Base-by-base conservation (phyloP, 306 rosid species). In the Castanopsis chinensis region DNA sequence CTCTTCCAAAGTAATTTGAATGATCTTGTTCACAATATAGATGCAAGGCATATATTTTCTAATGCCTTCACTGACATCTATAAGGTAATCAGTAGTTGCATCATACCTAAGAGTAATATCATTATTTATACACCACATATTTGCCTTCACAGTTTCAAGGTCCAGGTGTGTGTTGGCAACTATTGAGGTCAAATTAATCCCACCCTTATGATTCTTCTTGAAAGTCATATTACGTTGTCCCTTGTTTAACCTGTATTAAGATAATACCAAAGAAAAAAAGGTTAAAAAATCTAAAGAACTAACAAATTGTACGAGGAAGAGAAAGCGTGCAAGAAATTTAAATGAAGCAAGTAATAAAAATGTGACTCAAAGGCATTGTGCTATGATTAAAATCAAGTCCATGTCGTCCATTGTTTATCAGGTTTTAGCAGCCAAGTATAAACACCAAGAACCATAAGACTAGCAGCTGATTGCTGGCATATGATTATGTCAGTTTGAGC, bases 181-280 rank as follows among this genome's bases (percentile, higher is more conserved):
- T 45, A 97, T 96, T 58, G 99, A 96, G 28, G 97, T 96, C 78
- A 96, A 85, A 87, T 96, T 93, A 25, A 93, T 85, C 51, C 98
- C 99, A 77, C 99, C 99, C 87, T 96, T 93, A n/a, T 89, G 98
- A 83, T 96, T 96, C 92, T 78, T 93, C 89, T 97, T 83, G 83
- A 96, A 93, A 14, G 98, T 88, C 68, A 93, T 87, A 79, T 95
- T 93, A 28, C 97, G 99, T 3, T 98, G 98, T 80, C 90, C 97
- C 88, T 96, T 93, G 88, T 96, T 95, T 85, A 96, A 89, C 91
- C 97, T 96, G 86, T 45, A 76, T 80, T 54, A 54, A 75, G 59
- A 82, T 80, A 43, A 79, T 27, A 80, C 8, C 45, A 56, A 70
- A 57, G 21, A 32, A 56, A 45, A 35, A 20, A 49, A 61, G 69